Percentiles rank a stretch among this genome's conserved stretches.
Conservation (phyloP, 345 rosid genomes). For the Aurinia saxatilis region DNA sequence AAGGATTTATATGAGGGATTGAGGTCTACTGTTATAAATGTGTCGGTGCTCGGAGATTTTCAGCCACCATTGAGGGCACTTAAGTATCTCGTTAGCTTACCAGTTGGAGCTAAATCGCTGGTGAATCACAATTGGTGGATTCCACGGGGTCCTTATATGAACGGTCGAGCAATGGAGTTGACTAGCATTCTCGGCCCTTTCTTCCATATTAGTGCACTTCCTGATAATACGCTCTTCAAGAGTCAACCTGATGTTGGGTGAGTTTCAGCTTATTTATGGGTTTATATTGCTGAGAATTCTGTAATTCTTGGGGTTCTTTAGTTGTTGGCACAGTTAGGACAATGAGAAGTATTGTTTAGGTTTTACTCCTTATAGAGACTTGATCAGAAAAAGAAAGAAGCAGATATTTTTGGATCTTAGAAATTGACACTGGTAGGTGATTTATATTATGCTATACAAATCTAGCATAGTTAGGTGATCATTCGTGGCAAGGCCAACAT, state of each 20-base stretch:
- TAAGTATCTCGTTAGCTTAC: conserved; percentile 60
- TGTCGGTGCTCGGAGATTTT: conserved; percentile 79
- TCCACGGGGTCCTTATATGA: conserved; percentile 75
- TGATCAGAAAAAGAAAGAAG: background rate
- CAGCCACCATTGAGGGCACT: conserved; percentile 87
- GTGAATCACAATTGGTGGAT: conserved; percentile 94
- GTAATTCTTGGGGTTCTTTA: background rate
- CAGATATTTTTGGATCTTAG: background rate
- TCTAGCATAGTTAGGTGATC: background rate
- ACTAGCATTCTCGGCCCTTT: conserved; percentile 96
- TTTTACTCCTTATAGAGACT: background rate
- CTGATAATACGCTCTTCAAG: conserved; percentile 74
- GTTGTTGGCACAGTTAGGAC: background rate
- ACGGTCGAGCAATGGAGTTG: conserved; percentile 92
- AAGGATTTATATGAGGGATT: conserved; percentile 83
- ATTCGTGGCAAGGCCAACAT: background rate
- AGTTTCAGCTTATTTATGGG: conserved; percentile 26
- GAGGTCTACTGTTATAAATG: conserved; percentile 70
- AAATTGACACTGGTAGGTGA: background rate
- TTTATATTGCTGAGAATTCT: background rate
- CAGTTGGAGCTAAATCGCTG: conserved; percentile 68
- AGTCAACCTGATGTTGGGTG: conserved; percentile 97
- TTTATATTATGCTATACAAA: background rate
- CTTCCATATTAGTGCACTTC: conserved; percentile 91
- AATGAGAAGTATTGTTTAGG: background rate